These are phyloP conservation scores for Mortierella sp. DNA, from an alignment of 371 early-diverging fungal genomes.

Conservation along the genomic window DNA sequence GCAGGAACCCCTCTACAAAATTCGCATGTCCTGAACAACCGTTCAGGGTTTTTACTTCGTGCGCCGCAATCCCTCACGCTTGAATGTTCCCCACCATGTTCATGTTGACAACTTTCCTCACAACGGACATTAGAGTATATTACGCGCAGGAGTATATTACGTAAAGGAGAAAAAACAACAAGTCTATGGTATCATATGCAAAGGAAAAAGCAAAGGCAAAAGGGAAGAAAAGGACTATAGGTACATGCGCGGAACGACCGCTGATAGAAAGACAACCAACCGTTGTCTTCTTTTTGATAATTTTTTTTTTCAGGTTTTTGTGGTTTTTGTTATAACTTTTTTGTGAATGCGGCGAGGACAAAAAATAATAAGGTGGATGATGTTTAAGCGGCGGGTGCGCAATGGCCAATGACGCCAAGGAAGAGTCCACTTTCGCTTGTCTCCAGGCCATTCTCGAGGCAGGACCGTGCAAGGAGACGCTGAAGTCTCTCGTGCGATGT, in stretches of 20 bases:
- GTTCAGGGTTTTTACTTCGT: too few species aligned
- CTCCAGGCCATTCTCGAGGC: constrained; percentile 59
- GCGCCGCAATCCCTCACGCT: too few species aligned
- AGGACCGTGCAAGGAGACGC: constrained; percentile 63
- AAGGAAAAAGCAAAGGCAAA: constrained; percentile 12
- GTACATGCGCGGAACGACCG: constrained; percentile 12
- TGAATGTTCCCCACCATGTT: too few species aligned
- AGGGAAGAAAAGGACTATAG: not conserved
- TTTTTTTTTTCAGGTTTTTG: not conserved
- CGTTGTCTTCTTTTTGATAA: not conserved
- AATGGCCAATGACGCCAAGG: constrained; percentile 64
- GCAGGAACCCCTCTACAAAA: too few species aligned
- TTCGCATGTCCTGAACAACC: too few species aligned
- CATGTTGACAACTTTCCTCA: too few species aligned
- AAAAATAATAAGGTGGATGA: not conserved
- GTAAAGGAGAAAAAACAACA: not conserved
- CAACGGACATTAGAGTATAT: not conserved
- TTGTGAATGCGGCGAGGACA: constrained; percentile 1
- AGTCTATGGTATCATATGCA: constrained; percentile 12
- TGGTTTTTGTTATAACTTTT: not conserved
- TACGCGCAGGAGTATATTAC: constrained; percentile 3
- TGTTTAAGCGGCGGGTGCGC: constrained; percentile 68
- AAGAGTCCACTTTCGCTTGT: constrained; percentile 57
- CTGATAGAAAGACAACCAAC: not conserved
- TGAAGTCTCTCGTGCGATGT: constrained; percentile 68